Base-by-base conservation (phyloP, 2,329 filamentous ascomycete genomes). In the Westerdykella aurantiaca region DNA sequence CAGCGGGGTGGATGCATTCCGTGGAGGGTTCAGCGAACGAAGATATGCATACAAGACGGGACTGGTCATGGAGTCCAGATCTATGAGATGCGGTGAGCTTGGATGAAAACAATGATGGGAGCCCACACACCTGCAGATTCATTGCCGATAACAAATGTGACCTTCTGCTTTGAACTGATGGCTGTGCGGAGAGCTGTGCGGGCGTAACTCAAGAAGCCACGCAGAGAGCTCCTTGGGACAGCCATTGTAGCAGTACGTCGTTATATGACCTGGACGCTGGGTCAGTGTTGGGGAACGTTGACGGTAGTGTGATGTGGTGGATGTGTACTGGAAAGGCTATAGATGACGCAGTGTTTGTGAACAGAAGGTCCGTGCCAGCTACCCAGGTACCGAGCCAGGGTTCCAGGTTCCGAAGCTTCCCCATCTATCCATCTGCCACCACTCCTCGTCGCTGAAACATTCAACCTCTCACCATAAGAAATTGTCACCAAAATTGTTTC, bases 61-160 rank as follows among this genome's bases (percentile, higher is more conserved):
- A 22, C 81, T 84, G 64, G 84, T 86, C 53, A 93, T 77, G 1
- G 86, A 90, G 69, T 93, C 87, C 43, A 93, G 81, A 55, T 93
- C 87, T 86, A 66, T 13, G 54, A 52, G 10, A 53, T 41, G 40
- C 7, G 25, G 25, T 29, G 25, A 29, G 25, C 25, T 10, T 12
- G 11, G 25, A 29, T 29, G 9, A 22, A 37, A 31, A 17, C 17
- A 35, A 7, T 31, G n/a, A 34, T 13, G 41, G 52, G 34, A 25
- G 18, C n/a, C 31, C 10, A 34, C 31, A 49, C 44, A 71, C 70
- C 71, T 31, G 74, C 75, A 41, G 73, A 76, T 57, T 77, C 74
- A 52, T 78, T 78, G 49, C 75, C 75, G 50, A 77, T 71, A 13
- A 77, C 74, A 46, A 78, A 65, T 4, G 72, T 73, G 23, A 75